phyloP scores from a whole-genome alignment of 164 flowering plant species.

The Nelumbo lutea region DNA sequence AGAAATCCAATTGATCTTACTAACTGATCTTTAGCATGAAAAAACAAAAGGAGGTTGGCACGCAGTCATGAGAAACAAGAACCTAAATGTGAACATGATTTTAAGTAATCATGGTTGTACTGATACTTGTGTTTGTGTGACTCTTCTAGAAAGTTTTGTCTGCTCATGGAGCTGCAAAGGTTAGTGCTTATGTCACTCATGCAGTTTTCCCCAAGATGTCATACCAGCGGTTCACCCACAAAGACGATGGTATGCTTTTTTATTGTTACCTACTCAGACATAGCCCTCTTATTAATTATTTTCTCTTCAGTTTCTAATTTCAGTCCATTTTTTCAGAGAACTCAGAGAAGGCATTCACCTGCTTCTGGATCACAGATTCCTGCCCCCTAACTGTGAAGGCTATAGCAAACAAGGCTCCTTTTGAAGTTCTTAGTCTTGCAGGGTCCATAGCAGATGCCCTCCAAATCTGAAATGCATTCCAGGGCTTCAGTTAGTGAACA shows the following conservation, averaged over 20 bases:
- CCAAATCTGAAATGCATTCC: conserved; percentile 46
- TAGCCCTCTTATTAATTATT: not conserved
- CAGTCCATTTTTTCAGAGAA: conserved; percentile 20
- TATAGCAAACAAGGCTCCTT: conserved; percentile 71
- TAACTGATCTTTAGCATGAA: too few species aligned
- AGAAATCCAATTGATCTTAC: too few species aligned
- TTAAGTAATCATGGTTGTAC: too few species aligned
- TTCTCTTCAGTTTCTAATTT: not conserved
- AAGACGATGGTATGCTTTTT: conserved; percentile 41
- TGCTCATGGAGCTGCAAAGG: conserved; percentile 91
- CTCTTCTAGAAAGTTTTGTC: conserved; percentile 77
- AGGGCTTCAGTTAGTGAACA: not conserved
- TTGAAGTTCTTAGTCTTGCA: conserved; percentile 88
- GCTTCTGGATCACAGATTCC: conserved; percentile 98
- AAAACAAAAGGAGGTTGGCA: too few species aligned
- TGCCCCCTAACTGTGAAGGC: conserved; percentile 88
- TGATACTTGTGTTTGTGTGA: not conserved
- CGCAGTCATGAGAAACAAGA: too few species aligned
- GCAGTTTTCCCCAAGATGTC: conserved; percentile 87
- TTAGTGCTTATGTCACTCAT: conserved; percentile 94
- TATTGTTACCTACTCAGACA: not conserved
- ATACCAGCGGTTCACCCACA: conserved; percentile 71
- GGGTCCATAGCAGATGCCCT: conserved; percentile 93
- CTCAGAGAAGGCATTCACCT: conserved; percentile 50
- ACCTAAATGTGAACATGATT: too few species aligned